Evolutionary conservation across 192 early-diverging fungal genomes (phyloP), one percentile per base, ranked within the genome.

Genomic region (Backusella luteola): DNA sequence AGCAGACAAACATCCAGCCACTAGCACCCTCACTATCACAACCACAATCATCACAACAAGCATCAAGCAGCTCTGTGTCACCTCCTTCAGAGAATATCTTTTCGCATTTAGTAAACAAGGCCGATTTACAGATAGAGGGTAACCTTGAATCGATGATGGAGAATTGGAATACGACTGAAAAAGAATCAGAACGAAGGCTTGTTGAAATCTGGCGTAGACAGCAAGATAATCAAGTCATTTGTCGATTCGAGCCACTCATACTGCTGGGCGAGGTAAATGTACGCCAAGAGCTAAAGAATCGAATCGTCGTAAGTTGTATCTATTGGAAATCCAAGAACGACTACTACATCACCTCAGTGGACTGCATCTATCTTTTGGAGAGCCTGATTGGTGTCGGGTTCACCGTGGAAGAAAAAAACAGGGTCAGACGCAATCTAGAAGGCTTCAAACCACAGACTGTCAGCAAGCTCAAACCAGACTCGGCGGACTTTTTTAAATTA

Each of bases 401-500:
- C 70, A 92, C 88, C 0, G 88, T 92, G 1, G 93, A 94, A 73
- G 92, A 94, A 78, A 95, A 94, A 80, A 95, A 95, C 81, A 86
- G 94, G 68, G 93, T 95, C 67, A 90, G 94, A 23, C 92, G 94
- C 80, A 95, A 95, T 71, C 82, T 94, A 49, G 94, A 95, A 81
- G 89, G 87, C 17, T 92, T 91, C 85, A 87, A 90, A 12, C 94
- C 94, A 8, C 79, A 86, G 38, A 95, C 94, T 1, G 89, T 93
- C 41, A 89, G 89, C 76, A 93, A 93, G 74, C 88, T 85, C 76
- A 91, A 93, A 77, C 81, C 88, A 6, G 90, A 93, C 23, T 90
- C 89, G 21, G 83, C 85, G n/a, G 89, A 87, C 21, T 93, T 94
- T 77, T 95, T 91, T 84, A 90, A 89, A 81, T 79, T 89, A 71